A percentile compares a stretch with the other conserved stretches of the same genome.
Evolutionary conservation across 768 basidiomycete genomes (phyloP).

Genomic region (Cystofilobasidium macerans): DNA sequence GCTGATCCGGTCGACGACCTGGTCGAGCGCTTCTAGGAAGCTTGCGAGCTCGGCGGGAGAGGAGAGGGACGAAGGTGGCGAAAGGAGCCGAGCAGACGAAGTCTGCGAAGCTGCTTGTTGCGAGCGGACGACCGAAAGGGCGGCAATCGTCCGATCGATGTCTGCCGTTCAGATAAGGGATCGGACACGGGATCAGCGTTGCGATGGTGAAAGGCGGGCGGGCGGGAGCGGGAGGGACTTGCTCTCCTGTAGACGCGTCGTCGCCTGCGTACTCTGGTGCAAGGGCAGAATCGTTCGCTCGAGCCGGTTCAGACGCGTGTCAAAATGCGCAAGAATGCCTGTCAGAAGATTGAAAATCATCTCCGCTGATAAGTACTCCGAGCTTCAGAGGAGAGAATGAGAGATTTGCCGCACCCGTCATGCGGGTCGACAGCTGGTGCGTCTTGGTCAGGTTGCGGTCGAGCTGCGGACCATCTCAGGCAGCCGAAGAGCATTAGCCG

Average conservation of each 20-base stretch:
- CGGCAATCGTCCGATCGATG: slow-evolving; percentile 20
- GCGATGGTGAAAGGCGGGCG: not conserved
- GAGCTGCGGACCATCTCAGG: too few relatives aligned
- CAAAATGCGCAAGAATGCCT: slow-evolving; percentile 78
- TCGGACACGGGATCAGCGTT: too few relatives aligned
- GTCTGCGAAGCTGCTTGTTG: not conserved
- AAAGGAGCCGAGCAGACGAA: not conserved
- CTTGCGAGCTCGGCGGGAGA: not conserved
- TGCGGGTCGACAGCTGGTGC: slow-evolving; percentile 15
- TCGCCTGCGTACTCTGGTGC: slow-evolving; percentile 63
- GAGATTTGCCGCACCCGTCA: slow-evolving; percentile 19
- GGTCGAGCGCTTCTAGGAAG: not conserved
- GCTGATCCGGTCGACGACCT: not conserved
- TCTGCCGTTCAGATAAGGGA: not conserved
- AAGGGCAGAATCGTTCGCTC: slow-evolving; percentile 76
- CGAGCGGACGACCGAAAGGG: slow-evolving; percentile 7
- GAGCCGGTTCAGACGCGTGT: slow-evolving; percentile 65
- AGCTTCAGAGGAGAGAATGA: too few relatives aligned
- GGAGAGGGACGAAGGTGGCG: not conserved
- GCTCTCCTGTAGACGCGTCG: slow-evolving; percentile 65
- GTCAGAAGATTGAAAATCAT: too few relatives aligned
- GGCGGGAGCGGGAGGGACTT: slow-evolving; percentile 34
- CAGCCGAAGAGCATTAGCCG: too few relatives aligned
- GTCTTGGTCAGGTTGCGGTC: slow-evolving; percentile 27
- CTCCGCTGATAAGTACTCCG: too few relatives aligned